Evolutionary conservation across 2,329 filamentous ascomycete species (phyloP).

Genomic region (Aspergillus ibericus): DNA sequence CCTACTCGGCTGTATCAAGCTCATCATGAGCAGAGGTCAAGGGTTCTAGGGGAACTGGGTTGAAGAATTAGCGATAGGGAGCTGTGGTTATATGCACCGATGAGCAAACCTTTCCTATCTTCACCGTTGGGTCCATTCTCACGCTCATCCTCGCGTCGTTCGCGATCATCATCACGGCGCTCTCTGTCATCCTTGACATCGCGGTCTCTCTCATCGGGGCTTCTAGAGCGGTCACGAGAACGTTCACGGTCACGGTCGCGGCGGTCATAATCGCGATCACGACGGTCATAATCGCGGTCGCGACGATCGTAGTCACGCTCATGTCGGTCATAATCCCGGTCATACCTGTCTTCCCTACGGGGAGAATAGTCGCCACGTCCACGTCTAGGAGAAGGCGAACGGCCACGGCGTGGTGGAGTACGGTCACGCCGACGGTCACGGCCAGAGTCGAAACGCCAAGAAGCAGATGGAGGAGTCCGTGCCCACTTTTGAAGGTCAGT

Average conservation of each 20-base stretch:
- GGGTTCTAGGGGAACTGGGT: slow-evolving; percentile 64
- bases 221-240: slow-evolving; percentile 69
- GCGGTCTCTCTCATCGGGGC: slow-evolving; percentile 62
- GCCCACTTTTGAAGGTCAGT: slow-evolving; percentile 71
- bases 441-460: slow-evolving; percentile 96
- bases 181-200: slow-evolving; percentile 45
- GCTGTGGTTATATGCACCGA: background rate
- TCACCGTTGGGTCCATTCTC: slow-evolving; percentile 81
- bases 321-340: slow-evolving; percentile 68
- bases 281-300: slow-evolving; percentile 69
- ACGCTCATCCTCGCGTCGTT: slow-evolving; percentile 68
- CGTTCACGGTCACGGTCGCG: slow-evolving; percentile 66
- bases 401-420: slow-evolving; percentile 72
- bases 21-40: slow-evolving; percentile 87
- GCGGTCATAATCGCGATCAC: slow-evolving; percentile 44
- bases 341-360: slow-evolving; percentile 81
- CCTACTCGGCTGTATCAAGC: slow-evolving; percentile 85
- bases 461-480: slow-evolving; percentile 93
- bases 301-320: slow-evolving; percentile 73
- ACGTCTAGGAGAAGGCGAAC: slow-evolving; percentile 60
- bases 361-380: slow-evolving; percentile 73
- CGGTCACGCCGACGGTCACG: slow-evolving; percentile 68
- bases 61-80: slow-evolving; percentile 17
- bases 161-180: slow-evolving; percentile 62
- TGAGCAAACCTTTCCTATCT: slow-evolving; percentile 75